These are phyloP conservation scores for Marasmius sp. DNA, from an alignment of 1,284 basidiomycete genomes.

Conservation along the genomic window DNA sequence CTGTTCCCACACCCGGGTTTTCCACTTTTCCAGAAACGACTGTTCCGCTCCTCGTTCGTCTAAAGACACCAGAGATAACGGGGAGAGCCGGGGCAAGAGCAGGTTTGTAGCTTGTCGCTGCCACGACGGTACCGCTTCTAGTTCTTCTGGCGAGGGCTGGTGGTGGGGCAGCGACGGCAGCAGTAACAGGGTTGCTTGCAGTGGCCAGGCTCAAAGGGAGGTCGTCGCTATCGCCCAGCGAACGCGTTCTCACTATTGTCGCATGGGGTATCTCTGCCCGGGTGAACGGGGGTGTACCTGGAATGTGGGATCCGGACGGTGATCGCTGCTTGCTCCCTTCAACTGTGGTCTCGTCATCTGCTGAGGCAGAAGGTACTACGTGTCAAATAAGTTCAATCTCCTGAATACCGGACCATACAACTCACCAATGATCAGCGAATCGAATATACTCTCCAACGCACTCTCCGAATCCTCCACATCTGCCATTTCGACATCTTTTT, in stretches of 20 bases:
- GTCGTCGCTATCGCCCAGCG: not conserved
- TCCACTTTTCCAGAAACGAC: conserved; percentile 20
- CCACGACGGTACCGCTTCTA: conserved; percentile 16
- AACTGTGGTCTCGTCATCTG: not conserved
- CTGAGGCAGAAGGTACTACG: not conserved
- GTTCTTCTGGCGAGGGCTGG: conserved; percentile 8
- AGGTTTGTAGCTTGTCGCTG: not conserved
- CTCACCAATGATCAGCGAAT: conserved; percentile 11
- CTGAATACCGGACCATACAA: not conserved
- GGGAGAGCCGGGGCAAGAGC: conserved; percentile 2
- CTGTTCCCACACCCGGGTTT: no score
- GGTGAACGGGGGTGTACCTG: not conserved
- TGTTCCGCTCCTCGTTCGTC: conserved; percentile 40
- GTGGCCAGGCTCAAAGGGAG: not conserved
- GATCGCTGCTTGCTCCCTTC: no score
- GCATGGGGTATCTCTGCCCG: not conserved
- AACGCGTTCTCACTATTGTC: not conserved
- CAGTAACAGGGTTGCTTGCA: not conserved
- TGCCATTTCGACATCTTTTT: conserved; percentile 1
- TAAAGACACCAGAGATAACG: conserved; percentile 14
- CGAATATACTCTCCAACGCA: conserved; percentile 8
- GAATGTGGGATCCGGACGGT: no score
- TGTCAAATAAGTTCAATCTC: not conserved
- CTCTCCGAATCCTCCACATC: not conserved
- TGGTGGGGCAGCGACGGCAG: not conserved